A percentile compares a stretch with the other conserved stretches of the same genome.
Conservation (phyloP, 2,329 filamentous ascomycete species). For the Xylaria sp. region DNA sequence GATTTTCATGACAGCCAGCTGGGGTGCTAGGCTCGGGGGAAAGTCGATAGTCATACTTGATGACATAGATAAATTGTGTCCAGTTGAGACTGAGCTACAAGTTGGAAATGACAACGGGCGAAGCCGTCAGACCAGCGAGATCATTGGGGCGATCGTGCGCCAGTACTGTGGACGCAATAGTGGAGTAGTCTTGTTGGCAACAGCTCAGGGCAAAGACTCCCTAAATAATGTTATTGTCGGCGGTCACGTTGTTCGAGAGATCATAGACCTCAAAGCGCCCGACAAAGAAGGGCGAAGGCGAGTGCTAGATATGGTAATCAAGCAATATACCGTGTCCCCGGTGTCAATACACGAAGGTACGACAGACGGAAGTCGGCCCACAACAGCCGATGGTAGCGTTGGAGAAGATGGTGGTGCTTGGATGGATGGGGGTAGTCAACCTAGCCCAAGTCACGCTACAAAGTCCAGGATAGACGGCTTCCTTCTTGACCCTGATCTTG, state of each 20-base stretch:
- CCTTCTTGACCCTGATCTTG: slow-evolving; percentile 77
- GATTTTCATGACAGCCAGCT: slow-evolving; percentile 87
- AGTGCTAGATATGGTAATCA: slow-evolving; percentile 83
- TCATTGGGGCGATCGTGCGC: slow-evolving; percentile 81
- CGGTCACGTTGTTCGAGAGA: slow-evolving; percentile 91
- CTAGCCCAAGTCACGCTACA: slow-evolving; percentile 55
- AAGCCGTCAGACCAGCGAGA: slow-evolving; percentile 91
- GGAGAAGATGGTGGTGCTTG: slow-evolving; percentile 69
- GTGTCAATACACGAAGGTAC: slow-evolving; percentile 51
- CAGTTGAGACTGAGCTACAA: slow-evolving; percentile 92
- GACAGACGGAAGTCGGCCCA: slow-evolving; percentile 63
- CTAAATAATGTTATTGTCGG: slow-evolving; percentile 91
- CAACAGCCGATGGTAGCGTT: slow-evolving; percentile 64
- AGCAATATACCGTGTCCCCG: slow-evolving; percentile 58
- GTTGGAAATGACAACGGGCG: slow-evolving; percentile 93
- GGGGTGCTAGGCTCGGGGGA: slow-evolving; percentile 89
- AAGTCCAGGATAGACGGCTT: slow-evolving; percentile 67
- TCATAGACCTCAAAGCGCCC: slow-evolving; percentile 87
- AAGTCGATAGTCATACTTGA: slow-evolving; percentile 87
- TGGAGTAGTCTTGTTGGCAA: slow-evolving; percentile 86
- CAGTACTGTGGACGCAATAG: slow-evolving; percentile 85
- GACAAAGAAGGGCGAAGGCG: slow-evolving; percentile 88
- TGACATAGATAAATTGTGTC: slow-evolving; percentile 92
- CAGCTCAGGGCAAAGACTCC: slow-evolving; percentile 91
- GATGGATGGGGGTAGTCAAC: slow-evolving; percentile 77